Percentiles rank a stretch among this genome's conserved stretches.
Evolutionary conservation across 2,329 filamentous ascomycete species (phyloP).

Genomic region (Tothia fuscella): DNA sequence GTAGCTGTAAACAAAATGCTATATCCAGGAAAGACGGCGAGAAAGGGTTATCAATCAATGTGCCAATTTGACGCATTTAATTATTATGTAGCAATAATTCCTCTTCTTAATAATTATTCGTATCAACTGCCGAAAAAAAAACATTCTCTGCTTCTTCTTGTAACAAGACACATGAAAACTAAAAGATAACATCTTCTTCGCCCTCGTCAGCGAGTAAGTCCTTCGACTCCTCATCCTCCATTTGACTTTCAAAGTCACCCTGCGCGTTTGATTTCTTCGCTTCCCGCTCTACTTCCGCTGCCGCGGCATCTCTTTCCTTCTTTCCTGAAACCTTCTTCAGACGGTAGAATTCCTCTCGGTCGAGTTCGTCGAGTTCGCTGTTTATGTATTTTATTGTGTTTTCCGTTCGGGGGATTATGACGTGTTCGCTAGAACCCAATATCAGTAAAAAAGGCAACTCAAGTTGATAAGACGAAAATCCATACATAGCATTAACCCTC

Average conservation of each 20-base stretch:
- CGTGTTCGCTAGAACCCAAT: constrained; percentile 53
- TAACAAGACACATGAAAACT: too few species aligned
- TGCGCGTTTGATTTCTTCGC: constrained; percentile 17
- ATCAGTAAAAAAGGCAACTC: constrained; percentile 13
- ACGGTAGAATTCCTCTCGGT: constrained; percentile 95
- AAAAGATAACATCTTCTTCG: constrained; percentile 82
- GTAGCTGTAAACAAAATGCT: too few species aligned
- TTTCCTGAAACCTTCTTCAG: constrained; percentile 84
- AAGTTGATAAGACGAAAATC: constrained; percentile 16
- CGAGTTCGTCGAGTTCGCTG: constrained; percentile 92
- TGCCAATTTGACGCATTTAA: too few species aligned
- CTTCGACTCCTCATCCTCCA: constrained; percentile 24
- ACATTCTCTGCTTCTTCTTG: too few species aligned
- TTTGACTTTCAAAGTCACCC: constrained; percentile 14
- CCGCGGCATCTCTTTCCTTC: constrained; percentile 42
- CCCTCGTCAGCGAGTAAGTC: constrained; percentile 67
- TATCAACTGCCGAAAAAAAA: too few species aligned
- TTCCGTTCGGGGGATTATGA: constrained; percentile 95
- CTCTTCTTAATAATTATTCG: too few species aligned
- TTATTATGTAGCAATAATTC: too few species aligned
- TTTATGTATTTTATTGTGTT: constrained; percentile 99
- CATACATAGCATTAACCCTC: constrained; percentile 90
- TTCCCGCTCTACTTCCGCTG: constrained; percentile 28
- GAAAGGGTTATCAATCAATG: too few species aligned
- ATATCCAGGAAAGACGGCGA: too few species aligned